Conservation (phyloP, 1,284 basidiomycete species). For the Wallemia mellicola region DNA sequence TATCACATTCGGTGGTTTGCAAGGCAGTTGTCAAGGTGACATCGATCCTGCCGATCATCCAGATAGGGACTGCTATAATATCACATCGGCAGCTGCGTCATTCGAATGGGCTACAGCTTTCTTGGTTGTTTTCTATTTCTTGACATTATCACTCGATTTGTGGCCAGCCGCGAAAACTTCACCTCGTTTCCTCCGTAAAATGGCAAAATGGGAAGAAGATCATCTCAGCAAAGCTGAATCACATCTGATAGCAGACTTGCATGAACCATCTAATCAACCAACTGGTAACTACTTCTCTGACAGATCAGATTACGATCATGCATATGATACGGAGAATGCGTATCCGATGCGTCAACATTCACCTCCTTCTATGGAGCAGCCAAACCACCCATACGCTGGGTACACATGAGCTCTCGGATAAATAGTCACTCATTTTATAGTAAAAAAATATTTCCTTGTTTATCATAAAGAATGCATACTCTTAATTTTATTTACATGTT, state of each 20-base stretch:
- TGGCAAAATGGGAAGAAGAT: constrained; percentile 15
- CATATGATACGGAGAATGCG: not conserved
- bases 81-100: constrained; percentile 18
- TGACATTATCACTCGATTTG: constrained; percentile 15
- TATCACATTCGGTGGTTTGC: constrained; percentile 18
- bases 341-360: not conserved
- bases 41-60: constrained; percentile 6
- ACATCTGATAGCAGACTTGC: not conserved
- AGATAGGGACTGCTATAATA: constrained; percentile 14
- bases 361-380: not conserved
- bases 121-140: constrained; percentile 8
- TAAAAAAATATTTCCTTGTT: not conserved
- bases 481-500: not conserved
- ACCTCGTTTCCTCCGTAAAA: constrained; percentile 15
- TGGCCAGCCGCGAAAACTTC: constrained; percentile 16
- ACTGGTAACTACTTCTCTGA: not conserved
- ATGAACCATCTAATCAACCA: not conserved
- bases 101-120: constrained; percentile 14
- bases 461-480: not conserved
- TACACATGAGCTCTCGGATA: not conserved
- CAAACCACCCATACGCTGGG: not conserved
- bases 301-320: not conserved
- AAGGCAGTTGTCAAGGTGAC: constrained; percentile 13
- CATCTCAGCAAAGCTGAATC: constrained; percentile 13
- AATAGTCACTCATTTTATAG: not conserved